Base-by-base conservation (phyloP, 306 rosid genomes). In the Prunus mume region DNA sequence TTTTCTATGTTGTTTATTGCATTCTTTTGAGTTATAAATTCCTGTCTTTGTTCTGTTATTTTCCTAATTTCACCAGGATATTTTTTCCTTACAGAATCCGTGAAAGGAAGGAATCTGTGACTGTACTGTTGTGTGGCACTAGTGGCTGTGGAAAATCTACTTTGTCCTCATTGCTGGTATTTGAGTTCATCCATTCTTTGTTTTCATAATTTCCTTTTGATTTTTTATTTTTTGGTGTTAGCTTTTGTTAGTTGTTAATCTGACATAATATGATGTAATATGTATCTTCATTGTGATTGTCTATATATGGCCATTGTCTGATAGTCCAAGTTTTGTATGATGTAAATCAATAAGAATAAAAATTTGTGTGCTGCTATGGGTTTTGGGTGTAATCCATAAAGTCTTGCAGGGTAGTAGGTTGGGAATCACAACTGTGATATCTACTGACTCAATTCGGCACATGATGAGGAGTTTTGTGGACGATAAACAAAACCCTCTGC, bases 121-220 rank as follows among this genome's bases (percentile, higher is more conserved):
- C 97, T 27, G 91, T 93, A 73, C 85, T 93, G 78, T 75, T 93
- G 82, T 93, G 98, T 77, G 98, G 98, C 83, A 91, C 98, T 56
- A 93, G 98, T 74, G 98, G 98, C 87, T 93, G 98, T 69, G 98
- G 98, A 83, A 93, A 93, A 83, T 93, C 98, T 47, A 93, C 98
- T 60, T 84, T 93, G 87, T 93, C 98, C 65, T 93, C 98, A 56
- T 79, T 93, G 87, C 96, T 93, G 98, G 98, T 93, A 91, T 80
- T 63, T 76, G 38, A 76, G 71, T 79, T 41, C 62, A 71, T 78
- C 65, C 38, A 69, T 70, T 85, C 73, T 61, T 56, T 28, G 72
- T 62, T 76, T 73, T 78, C 68, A 64, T 83, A 78, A 49, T 85
- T 84, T 19, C 46, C 43, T 46, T 13, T 60, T 45, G 30, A 30